These are phyloP conservation scores for Cavenderia fasciculata DNA, from an alignment of 78 protist genomes.

Conservation along the genomic window DNA sequence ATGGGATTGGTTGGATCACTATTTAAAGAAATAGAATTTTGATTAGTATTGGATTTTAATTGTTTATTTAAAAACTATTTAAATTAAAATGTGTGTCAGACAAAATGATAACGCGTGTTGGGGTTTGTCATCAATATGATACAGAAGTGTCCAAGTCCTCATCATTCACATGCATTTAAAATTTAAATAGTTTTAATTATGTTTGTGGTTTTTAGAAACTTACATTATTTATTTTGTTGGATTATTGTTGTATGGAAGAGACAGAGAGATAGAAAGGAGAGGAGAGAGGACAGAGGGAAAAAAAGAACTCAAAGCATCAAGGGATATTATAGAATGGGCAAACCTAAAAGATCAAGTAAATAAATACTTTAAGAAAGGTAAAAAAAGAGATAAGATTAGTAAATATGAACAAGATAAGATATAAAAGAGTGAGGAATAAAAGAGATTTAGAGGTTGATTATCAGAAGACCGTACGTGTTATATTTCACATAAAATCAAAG, in stretches of 20 bases:
- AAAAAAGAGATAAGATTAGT: too few relatives aligned
- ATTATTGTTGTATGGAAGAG: background rate
- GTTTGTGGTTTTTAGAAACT: background rate
- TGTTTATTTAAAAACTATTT: background rate
- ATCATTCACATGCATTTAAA: background rate
- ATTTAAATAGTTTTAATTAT: background rate
- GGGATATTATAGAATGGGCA: too few relatives aligned
- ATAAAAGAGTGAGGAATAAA: too few relatives aligned
- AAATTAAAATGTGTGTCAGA: background rate
- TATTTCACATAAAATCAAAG: constrained; percentile 34
- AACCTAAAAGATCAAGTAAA: too few relatives aligned
- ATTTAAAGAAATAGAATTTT: too few relatives aligned
- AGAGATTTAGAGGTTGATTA: too few relatives aligned
- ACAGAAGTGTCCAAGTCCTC: background rate
- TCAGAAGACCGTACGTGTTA: constrained; percentile 26
- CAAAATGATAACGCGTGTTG: background rate
- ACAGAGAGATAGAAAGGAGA: background rate
- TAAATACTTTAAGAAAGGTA: too few relatives aligned
- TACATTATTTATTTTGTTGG: background rate
- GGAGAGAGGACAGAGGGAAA: too few relatives aligned
- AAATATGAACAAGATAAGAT: too few relatives aligned
- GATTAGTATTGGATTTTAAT: background rate
- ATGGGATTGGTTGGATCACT: too few relatives aligned
- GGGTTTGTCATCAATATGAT: background rate
- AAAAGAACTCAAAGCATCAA: too few relatives aligned